Conservation (phyloP, 2,329 filamentous ascomycete species). For the Metarhizium humberi region DNA sequence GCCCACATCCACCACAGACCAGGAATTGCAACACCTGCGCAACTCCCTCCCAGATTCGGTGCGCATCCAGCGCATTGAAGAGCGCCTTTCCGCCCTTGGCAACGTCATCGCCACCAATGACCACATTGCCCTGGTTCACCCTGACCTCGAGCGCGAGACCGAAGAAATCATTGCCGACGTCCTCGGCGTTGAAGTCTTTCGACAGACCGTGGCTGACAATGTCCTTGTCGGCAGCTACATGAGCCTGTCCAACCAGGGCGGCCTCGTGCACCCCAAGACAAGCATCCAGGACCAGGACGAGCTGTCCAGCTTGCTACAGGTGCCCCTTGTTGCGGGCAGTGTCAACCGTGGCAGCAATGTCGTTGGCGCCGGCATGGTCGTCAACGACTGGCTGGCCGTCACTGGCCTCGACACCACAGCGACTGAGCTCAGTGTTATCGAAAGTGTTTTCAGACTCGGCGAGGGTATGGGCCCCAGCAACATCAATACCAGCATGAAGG, state of each 20-base stretch:
- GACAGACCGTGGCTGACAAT: slow-evolving; percentile 94
- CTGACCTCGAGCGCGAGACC: slow-evolving; percentile 92
- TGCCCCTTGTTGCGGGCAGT: slow-evolving; percentile 87
- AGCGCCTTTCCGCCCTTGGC: slow-evolving; percentile 86
- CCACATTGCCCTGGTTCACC: slow-evolving; percentile 92
- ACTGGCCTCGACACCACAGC: slow-evolving; percentile 90
- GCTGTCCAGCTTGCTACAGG: slow-evolving; percentile 83
- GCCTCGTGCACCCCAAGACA: slow-evolving; percentile 95
- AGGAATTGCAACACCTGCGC: slow-evolving; percentile 93
- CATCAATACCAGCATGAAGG: slow-evolving; percentile 82
- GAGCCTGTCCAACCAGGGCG: slow-evolving; percentile 90
- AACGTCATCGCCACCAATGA: slow-evolving; percentile 97
- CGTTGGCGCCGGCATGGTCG: slow-evolving; percentile 62
- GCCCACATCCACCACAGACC: slow-evolving; percentile 90
- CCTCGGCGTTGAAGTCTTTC: slow-evolving; percentile 78
- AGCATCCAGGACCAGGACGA: slow-evolving; percentile 97
- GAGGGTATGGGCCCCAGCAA: slow-evolving; percentile 72
- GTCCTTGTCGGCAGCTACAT: slow-evolving; percentile 96
- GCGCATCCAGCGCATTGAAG: slow-evolving; percentile 95
- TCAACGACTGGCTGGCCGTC: slow-evolving; percentile 87
- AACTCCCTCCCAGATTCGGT: slow-evolving; percentile 88
- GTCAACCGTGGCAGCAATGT: slow-evolving; percentile 91
- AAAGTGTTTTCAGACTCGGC: slow-evolving; percentile 90
- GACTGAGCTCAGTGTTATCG: slow-evolving; percentile 93
- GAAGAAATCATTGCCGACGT: slow-evolving; percentile 98